Conservation (phyloP, 2,329 filamentous ascomycete species). For the Trichocomaceae sp. region DNA sequence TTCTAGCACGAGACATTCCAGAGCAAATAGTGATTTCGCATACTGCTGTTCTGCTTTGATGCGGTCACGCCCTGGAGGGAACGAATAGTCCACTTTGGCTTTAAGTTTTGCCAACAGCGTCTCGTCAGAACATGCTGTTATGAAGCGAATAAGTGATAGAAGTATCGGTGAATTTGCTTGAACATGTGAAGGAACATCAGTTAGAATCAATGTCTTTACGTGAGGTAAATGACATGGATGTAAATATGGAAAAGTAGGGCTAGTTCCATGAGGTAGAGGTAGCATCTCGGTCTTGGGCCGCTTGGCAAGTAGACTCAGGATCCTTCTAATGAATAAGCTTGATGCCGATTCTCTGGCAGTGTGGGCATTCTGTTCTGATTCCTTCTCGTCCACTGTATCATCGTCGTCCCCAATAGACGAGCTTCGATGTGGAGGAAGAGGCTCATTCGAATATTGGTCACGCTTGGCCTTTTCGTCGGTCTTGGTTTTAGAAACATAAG, state of each 20-base stretch:
- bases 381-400: background rate
- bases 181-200: conserved; percentile 47
- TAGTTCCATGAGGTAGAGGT: conserved; percentile 21
- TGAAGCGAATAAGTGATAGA: conserved; percentile 46
- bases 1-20: conserved; percentile 52
- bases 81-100: conserved; percentile 51
- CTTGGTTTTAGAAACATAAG: conserved; percentile 1
- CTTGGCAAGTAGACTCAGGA: conserved; percentile 34
- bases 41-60: conserved; percentile 44
- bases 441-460: conserved; percentile 25
- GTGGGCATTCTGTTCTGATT: background rate
- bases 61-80: conserved; percentile 52
- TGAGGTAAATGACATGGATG: conserved; percentile 52
- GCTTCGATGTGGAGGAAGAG: conserved; percentile 30
- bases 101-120: conserved; percentile 46
- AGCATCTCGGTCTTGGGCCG: conserved; percentile 28
- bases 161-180: conserved; percentile 37
- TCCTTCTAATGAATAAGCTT: conserved; percentile 25
- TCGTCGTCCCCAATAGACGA: conserved; percentile 37
- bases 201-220: conserved; percentile 50
- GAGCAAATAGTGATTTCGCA: conserved; percentile 48
- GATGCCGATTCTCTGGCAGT: conserved; percentile 4
- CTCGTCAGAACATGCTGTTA: conserved; percentile 53
- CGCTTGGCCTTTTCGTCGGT: background rate
- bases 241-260: conserved; percentile 31